Evolutionary conservation across 371 early-diverging fungal genomes (phyloP).

Genomic region (Mortierella sp.): DNA sequence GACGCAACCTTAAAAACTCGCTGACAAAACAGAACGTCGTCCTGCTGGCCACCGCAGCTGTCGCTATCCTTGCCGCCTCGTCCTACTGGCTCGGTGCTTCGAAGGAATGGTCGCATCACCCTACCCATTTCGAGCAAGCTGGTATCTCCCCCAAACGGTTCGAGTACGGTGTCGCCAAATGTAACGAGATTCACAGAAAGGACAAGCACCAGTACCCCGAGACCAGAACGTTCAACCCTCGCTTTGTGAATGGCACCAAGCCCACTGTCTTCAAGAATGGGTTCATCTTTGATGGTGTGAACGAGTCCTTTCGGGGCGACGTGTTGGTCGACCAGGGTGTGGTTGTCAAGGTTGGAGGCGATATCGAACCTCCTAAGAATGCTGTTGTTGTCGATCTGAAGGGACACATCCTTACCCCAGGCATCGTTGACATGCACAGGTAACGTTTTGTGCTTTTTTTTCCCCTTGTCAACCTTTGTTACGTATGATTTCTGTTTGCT

Average conservation of each 20-base stretch:
- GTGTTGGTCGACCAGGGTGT: slow-evolving; percentile 69
- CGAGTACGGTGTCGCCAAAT: slow-evolving; percentile 59
- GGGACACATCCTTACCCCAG: slow-evolving; percentile 81
- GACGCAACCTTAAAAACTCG: not conserved
- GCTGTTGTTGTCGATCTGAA: slow-evolving; percentile 69
- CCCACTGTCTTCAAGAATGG: slow-evolving; percentile 66
- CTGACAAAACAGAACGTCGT: slow-evolving; percentile 18
- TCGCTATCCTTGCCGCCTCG: slow-evolving; percentile 24
- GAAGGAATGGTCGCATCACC: slow-evolving; percentile 28
- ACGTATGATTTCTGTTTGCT: slow-evolving; percentile 54
- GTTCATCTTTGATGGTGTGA: slow-evolving; percentile 64
- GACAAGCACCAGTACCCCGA: slow-evolving; percentile 44
- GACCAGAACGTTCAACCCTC: slow-evolving; percentile 57
- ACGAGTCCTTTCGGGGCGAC: slow-evolving; percentile 60
- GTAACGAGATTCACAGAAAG: slow-evolving; percentile 48
- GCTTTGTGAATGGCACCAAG: slow-evolving; percentile 43
- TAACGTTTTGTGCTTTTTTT: slow-evolving; percentile 29
- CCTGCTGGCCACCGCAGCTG: slow-evolving; percentile 22
- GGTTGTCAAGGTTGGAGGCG: slow-evolving; percentile 60
- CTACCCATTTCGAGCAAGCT: slow-evolving; percentile 14
- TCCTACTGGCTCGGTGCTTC: slow-evolving; percentile 25
- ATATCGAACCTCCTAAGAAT: slow-evolving; percentile 34
- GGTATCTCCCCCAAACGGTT: slow-evolving; percentile 64
- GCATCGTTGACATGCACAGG: slow-evolving; percentile 86
- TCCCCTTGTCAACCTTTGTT: not conserved